phyloP scores from a whole-genome alignment of 75 land plant genomes.

The Isoetes taiwanensis region DNA sequence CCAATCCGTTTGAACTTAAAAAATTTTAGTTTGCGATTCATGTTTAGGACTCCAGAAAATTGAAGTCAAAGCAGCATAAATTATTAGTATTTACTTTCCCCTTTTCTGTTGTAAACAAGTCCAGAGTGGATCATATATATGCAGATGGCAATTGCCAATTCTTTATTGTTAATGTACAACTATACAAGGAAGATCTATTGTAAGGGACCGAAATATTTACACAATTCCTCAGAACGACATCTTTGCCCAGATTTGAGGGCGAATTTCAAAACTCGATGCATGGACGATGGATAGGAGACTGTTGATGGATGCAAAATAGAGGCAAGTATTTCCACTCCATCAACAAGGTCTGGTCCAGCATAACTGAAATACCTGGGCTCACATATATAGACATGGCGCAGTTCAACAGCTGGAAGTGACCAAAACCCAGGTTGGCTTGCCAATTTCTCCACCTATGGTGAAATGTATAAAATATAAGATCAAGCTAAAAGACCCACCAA shows the following conservation, averaged over 20 bases:
- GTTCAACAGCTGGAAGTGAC: conserved; percentile 11
- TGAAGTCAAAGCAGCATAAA: too few species aligned
- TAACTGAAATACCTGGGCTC: conserved; percentile 8
- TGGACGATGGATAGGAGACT: neutral
- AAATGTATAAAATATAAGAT: neutral
- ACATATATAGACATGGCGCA: conserved; percentile 8
- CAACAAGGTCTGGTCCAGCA: conserved; percentile 7
- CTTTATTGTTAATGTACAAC: too few species aligned
- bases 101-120: too few species aligned
- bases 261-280: neutral
- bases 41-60: too few species aligned
- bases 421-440: conserved; percentile 10
- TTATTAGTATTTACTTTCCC: too few species aligned
- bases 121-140: too few species aligned
- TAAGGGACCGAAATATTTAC: neutral
- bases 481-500: neutral
- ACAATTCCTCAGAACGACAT: conserved; percentile 10
- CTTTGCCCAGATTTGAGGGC: conserved; percentile 1
- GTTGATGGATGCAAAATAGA: conserved; percentile 9
- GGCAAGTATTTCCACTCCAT: conserved; percentile 10
- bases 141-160: too few species aligned
- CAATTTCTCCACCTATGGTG: conserved; percentile 3
- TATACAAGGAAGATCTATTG: neutral
- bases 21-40: too few species aligned
- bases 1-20: too few species aligned